These are phyloP conservation scores for Nemania abortiva DNA, from an alignment of 2,329 filamentous ascomycete genomes.

Conservation along the genomic window DNA sequence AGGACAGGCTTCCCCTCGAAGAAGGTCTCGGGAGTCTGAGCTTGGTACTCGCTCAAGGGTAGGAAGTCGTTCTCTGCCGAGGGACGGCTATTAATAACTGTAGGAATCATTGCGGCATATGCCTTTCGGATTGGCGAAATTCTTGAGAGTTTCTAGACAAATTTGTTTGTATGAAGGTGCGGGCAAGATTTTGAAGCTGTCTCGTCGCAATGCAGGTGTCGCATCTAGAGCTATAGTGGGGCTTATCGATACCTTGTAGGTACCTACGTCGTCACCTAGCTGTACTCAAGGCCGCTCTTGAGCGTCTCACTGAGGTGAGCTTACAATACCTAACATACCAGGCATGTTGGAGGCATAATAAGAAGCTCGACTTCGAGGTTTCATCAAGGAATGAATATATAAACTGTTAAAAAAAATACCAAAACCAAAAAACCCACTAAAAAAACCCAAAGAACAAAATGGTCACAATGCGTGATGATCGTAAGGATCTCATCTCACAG, in stretches of 20 bases:
- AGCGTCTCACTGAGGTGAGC: constrained; percentile 3
- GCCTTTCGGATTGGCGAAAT: neutral
- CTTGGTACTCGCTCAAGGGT: constrained; percentile 75
- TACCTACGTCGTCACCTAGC: neutral
- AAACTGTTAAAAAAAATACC: neutral
- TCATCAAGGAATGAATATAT: neutral
- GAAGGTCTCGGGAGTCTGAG: constrained; percentile 79
- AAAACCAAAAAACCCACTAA: neutral
- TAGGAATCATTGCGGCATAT: constrained; percentile 58
- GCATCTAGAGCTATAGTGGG: constrained; percentile 31
- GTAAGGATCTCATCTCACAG: constrained; percentile 43
- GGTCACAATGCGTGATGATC: constrained; percentile 56
- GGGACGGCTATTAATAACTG: constrained; percentile 69
- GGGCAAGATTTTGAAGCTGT: neutral
- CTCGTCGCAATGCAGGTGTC: constrained; percentile 2
- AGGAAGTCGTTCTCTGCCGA: constrained; percentile 68
- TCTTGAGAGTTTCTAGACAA: neutral
- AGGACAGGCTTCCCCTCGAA: constrained; percentile 78
- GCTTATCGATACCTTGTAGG: constrained; percentile 39
- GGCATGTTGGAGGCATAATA: neutral
- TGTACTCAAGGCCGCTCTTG: neutral
- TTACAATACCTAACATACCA: neutral
- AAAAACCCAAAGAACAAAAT: constrained; percentile 13
- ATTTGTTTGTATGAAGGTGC: neutral
- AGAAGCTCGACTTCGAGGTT: neutral